Percentiles rank a stretch among this genome's conserved stretches.
Evolutionary conservation across 176 grass and related monocot species (phyloP).

Genomic region (Oryza meyeriana): DNA sequence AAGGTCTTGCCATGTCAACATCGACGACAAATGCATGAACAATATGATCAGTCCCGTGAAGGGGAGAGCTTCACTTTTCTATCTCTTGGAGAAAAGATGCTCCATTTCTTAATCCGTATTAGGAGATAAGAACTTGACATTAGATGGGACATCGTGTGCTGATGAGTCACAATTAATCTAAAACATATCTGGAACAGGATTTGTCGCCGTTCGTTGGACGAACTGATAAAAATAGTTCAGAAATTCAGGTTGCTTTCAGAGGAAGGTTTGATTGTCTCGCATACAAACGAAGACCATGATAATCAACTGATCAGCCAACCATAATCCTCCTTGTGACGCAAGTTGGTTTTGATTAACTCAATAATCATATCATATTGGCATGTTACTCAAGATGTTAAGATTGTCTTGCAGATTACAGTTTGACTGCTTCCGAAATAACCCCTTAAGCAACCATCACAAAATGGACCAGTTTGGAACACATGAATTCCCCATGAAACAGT

Average conservation of each 20-base stretch:
- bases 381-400: slow-evolving; percentile 17
- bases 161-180: not conserved
- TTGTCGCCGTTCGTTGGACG: slow-evolving; percentile 36
- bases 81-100: slow-evolving; percentile 13
- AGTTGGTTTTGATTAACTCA: slow-evolving; percentile 12
- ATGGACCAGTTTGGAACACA: too few species aligned
- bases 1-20: slow-evolving; percentile 42
- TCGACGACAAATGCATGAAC: slow-evolving; percentile 30
- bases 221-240: slow-evolving; percentile 14
- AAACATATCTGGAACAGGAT: slow-evolving; percentile 37
- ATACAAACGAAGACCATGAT: slow-evolving; percentile 15
- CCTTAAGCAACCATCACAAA: too few species aligned
- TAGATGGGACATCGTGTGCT: slow-evolving; percentile 16
- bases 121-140: slow-evolving; percentile 28
- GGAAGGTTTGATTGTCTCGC: slow-evolving; percentile 42
- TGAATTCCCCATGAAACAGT: not conserved
- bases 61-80: slow-evolving; percentile 35
- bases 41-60: slow-evolving; percentile 22
- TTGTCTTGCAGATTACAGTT: slow-evolving; percentile 22
- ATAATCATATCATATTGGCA: not conserved
- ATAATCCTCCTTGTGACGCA: slow-evolving; percentile 40
- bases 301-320: slow-evolving; percentile 36
- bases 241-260: slow-evolving; percentile 46
- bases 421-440: slow-evolving; percentile 32
- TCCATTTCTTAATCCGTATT: slow-evolving; percentile 31